Base-by-base conservation (phyloP, 2,329 filamentous ascomycete genomes). In the Penicillium crustosum region DNA sequence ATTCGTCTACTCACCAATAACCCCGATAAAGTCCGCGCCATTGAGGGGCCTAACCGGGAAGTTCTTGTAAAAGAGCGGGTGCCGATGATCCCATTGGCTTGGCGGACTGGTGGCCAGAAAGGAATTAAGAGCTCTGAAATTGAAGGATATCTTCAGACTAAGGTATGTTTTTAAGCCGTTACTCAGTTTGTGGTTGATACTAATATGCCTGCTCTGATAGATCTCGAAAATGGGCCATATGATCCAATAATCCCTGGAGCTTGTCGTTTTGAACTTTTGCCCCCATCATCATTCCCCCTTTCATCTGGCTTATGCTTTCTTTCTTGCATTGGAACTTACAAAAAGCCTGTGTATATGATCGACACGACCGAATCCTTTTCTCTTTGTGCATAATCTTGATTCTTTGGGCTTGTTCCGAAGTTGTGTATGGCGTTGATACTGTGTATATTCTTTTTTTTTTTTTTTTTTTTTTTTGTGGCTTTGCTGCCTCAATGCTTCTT, bases 1-100 rank as follows among this genome's bases (percentile, higher is more conserved):
- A 87, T 97, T 53, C 82, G 90, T 36, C 78, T 99, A 50, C 78
- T 99, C 67, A 99, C 94, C 10, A 99, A 99, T 74, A 99, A 99
- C 69, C 94, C 94, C 0, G 94, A 99, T 68, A 99, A 99, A 79
- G 90, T 99, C 42, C 82, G 91, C 17, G 94, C 94, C 0, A 90
- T 99, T 0, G 94, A 99, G 74, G 94, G 94, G 0, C 93, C 93
- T 0, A 90, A 90, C 64, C 81, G 92, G 12, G 93, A 99, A 77
- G 83, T 99, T 13, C 83, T 89, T 9, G 94, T 99, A 2, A 90
- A 84, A 64, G 93, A 97, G 76, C 80, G 94, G 45, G 93, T 99
- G 13, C 88, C 93, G 2, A 99, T 99, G 94, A 88, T 99, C 57
- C 94, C 94, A 3, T 73, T 97, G 60, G 93, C 91, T 10, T 99